Base-by-base conservation (phyloP, 208 protist genomes). In the Leishmania amazonensis region DNA sequence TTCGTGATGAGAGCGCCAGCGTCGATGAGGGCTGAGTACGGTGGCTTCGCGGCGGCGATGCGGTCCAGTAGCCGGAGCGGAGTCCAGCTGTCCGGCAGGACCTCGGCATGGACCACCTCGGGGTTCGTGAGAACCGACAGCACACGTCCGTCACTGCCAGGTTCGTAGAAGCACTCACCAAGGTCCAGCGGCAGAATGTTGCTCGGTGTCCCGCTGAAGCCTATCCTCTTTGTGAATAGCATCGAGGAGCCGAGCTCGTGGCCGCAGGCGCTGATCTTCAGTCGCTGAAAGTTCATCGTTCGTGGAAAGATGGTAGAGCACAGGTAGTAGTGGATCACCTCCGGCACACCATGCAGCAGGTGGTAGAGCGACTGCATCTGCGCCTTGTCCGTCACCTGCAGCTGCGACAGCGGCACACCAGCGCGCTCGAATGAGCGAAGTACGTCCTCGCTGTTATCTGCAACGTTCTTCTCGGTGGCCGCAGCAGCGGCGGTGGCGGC, bases 1-100 rank as follows among this genome's bases (percentile, higher is more conserved):
- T 98, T 98, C 42, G 98, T 99, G 86, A 99, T 99, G 64, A 99
- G 91, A 8, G 98, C 98, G 45, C 98, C 98, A 28, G 97, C 97
- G 85, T 99, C 98, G 65, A 99, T 99, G 81, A 99, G 97, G 17
- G 98, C 94, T 47, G 98, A 88, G 79, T 87, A 98, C 31, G 96
- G 91, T 49, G 93, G 95, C 67, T 90, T 83, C 35, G 90, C 87
- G 13, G 84, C 83, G 24, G 97, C 94, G 40, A 99, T 97, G 49
- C 92, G 87, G 73, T 96, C 87, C n/a, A 99, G 89, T 31, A 99
- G 84, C 13, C 88, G 89, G 68, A 96, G 81, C 60, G 97, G 95
- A 24, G 91, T 94, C 98, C 98, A 99, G 78, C 94, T 90, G 45
- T 88, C 84, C 24, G 88, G 85, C 45, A 98, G 73, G 28, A 95